phyloP scores from a whole-genome alignment of 129 eudicot genomes.

The Tanacetum coccineum region DNA sequence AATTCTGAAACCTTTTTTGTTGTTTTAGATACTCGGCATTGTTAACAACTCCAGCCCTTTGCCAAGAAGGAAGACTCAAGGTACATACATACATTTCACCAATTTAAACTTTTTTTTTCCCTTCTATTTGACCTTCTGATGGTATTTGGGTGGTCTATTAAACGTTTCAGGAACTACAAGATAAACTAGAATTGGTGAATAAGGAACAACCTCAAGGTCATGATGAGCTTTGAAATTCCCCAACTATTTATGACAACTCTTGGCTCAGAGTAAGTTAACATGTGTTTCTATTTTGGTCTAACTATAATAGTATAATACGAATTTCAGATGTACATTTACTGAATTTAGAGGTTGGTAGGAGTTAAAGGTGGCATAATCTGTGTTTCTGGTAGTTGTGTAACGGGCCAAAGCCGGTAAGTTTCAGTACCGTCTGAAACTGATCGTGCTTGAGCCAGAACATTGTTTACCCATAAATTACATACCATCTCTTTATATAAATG shows the following conservation, averaged over 20 bases:
- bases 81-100: slow-evolving; percentile 27
- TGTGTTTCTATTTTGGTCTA: background rate
- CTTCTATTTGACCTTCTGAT: slow-evolving; percentile 8
- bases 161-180: slow-evolving; percentile 69
- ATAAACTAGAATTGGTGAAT: slow-evolving; percentile 66
- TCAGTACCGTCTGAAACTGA: too few species aligned
- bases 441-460: too few species aligned
- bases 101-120: background rate
- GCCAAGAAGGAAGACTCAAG: slow-evolving; percentile 79
- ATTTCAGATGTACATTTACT: slow-evolving; percentile 1
- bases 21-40: slow-evolving; percentile 68
- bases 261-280: slow-evolving; percentile 16
- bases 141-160: background rate
- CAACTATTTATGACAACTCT: slow-evolving; percentile 22
- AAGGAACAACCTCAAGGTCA: slow-evolving; percentile 58
- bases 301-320: background rate
- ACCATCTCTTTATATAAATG: too few species aligned
- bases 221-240: slow-evolving; percentile 63
- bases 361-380: too few species aligned
- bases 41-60: slow-evolving; percentile 76
- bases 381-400: too few species aligned
- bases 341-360: too few species aligned
- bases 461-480: too few species aligned
- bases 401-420: too few species aligned
- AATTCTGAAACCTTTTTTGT: background rate